Evolutionary conservation across 768 basidiomycete genomes (phyloP).

Genomic region (Phallus indusiatus): DNA sequence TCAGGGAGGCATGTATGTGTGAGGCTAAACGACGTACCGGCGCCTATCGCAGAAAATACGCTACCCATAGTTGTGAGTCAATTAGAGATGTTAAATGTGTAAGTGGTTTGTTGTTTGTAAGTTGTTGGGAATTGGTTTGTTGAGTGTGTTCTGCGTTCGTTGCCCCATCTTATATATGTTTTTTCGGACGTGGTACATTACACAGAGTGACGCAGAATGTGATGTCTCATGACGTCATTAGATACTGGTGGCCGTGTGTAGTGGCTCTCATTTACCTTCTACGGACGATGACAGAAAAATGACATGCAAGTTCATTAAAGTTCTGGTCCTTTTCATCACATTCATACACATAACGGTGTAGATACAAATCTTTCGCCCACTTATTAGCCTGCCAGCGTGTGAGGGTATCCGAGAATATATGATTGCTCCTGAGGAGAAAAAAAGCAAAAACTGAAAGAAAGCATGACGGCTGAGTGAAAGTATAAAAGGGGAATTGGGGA

Average conservation of each 20-base stretch:
- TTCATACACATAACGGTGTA: not conserved
- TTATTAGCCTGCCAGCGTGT: not conserved
- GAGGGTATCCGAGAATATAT: not conserved
- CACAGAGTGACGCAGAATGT: not conserved
- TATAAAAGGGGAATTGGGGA: not conserved
- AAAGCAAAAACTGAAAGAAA: not conserved
- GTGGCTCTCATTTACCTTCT: not conserved
- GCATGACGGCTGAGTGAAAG: not conserved
- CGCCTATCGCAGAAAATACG: conserved; percentile 55
- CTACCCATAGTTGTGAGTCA: conserved; percentile 3
- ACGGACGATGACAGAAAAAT: not conserved
- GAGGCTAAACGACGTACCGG: conserved; percentile 10
- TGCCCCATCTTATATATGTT: not conserved
- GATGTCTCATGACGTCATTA: not conserved
- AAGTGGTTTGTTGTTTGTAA: too few relatives aligned
- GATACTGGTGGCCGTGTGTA: too few relatives aligned
- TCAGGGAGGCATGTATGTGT: not conserved
- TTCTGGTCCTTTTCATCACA: not conserved
- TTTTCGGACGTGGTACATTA: not conserved
- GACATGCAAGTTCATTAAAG: not conserved
- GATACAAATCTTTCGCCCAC: not conserved
- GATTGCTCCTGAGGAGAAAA: not conserved
- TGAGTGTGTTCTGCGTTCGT: not conserved
- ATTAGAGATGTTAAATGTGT: too few relatives aligned
- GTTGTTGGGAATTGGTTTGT: not conserved